These are phyloP conservation scores for Erythrobasidium hasegawianum DNA, from an alignment of 1,284 basidiomycete species.

Conservation along the genomic window DNA sequence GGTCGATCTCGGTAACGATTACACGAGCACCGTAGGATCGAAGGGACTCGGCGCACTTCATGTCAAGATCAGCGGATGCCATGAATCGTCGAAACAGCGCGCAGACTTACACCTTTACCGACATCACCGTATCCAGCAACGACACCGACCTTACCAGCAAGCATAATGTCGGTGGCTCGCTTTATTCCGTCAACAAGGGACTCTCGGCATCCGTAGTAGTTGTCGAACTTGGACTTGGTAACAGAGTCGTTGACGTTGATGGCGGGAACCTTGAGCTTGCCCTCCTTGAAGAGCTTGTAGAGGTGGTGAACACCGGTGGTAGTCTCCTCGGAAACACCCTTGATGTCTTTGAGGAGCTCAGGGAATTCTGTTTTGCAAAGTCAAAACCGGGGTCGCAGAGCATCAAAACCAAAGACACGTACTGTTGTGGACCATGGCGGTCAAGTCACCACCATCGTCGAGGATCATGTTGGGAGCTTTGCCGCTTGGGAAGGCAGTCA, in stretches of 20 bases:
- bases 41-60: conserved; percentile 92
- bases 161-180: conserved; percentile 99
- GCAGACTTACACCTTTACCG: conserved; percentile 81
- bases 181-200: conserved; percentile 99
- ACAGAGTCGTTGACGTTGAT: conserved; percentile 97
- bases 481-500: conserved; percentile 65
- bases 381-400: background rate
- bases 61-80: conserved; percentile 9
- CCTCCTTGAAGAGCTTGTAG: conserved; percentile 94
- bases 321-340: conserved; percentile 97
- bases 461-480: conserved; percentile 97
- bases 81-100: too few relatives aligned
- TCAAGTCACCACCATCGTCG: conserved; percentile 98
- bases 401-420: background rate
- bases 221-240: conserved; percentile 97
- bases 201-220: conserved; percentile 95
- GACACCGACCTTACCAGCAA: conserved; percentile 97
- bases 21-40: conserved; percentile 95
- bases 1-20: conserved; percentile 95
- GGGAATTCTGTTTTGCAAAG: conserved; percentile 61
- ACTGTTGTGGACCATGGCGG: conserved; percentile 85
- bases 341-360: conserved; percentile 76
- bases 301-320: conserved; percentile 99
- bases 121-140: conserved; percentile 99
- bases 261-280: conserved; percentile 92